Evolutionary conservation across 768 basidiomycete species (phyloP), one percentile per base, ranked within the genome.

Genomic region (Baorangia bicolor): DNA sequence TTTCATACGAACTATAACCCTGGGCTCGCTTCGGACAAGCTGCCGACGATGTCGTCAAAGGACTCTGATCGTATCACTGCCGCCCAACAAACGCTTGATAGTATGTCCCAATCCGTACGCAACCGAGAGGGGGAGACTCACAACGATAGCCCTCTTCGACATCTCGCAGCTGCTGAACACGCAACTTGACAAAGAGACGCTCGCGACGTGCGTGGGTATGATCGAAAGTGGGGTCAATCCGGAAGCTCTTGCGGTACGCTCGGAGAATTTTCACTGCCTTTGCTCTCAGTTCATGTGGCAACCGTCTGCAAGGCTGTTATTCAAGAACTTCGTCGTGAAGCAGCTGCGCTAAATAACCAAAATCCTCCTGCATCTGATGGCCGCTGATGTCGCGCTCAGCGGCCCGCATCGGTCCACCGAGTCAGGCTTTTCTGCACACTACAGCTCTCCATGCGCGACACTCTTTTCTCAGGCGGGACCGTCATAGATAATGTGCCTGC

Each of bases 211-310:
- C 69, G 85, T 96, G 23, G 82, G 86, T 38, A 87, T 96, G 88
- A 93, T 96, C 63, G 94, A 96, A 74, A 87, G 84, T 57, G 94
- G 94, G 18, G 90, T 90, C 44, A 96, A 95, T 70, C 92, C 94
- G 12, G 92, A 95, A 65, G 93, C 92, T 0, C 78, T 96, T 43
- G 94, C 93, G 63, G 94, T 95, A 68, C 51, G 86, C 74, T 16
- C 71, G 64, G 34, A 51, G 8, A 18, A 51, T 14, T 37, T 27
- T 35, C 45, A 14, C n/a, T 14, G 42, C 18, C 8, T 13, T 35
- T 37, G n/a, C 18, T 33, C 42, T 47, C 44, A 25, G 47, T n/a
- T 63, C 49, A 53, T 28, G 23, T 51, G 13, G 52, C 44, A 25
- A 51, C 54, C 37, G 21, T 51, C 20, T 47, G 25, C 55, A 45